Conservation (phyloP, 2,329 filamentous ascomycete genomes). For the Raffaelea arxii region DNA sequence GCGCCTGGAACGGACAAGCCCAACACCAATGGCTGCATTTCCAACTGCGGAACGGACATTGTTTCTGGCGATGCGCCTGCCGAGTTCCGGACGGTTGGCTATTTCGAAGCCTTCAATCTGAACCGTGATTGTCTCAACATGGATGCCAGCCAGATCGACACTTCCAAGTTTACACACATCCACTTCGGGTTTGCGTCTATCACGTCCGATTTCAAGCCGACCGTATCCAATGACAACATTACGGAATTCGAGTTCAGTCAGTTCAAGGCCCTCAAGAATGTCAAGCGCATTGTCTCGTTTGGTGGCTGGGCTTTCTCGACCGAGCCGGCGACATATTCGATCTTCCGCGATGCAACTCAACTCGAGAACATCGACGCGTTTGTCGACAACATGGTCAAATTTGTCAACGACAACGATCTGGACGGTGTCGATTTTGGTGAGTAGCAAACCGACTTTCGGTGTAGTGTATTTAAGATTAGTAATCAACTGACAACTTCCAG, state of each 20-base stretch:
- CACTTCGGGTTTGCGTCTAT: constrained; percentile 23
- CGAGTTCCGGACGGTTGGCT: constrained; percentile 16
- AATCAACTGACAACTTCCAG: no score
- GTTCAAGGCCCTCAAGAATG: constrained; percentile 22
- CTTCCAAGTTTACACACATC: constrained; percentile 18
- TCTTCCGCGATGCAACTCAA: constrained; percentile 20
- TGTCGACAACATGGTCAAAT: constrained; percentile 7
- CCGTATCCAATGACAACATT: constrained; percentile 8
- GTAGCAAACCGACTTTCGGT: no score
- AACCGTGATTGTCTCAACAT: constrained; percentile 22
- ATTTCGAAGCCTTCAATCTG: constrained; percentile 25
- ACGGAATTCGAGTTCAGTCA: no score
- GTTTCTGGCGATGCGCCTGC: constrained; percentile 8
- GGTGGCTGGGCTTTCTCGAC: constrained; percentile 36
- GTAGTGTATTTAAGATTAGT: no score
- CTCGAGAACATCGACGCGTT: constrained; percentile 6
- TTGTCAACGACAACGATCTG: constrained; percentile 2
- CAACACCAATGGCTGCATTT: constrained; percentile 16
- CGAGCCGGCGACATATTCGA: constrained; percentile 21
- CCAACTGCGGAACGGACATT: constrained; percentile 29
- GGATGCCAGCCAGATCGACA: constrained; percentile 15
- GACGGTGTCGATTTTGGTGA: constrained; percentile 10
- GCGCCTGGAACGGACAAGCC: constrained; percentile 2
- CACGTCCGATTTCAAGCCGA: constrained; percentile 12
- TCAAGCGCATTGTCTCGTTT: constrained; percentile 30